Evolutionary conservation across 208 protist genomes (phyloP).

Genomic region (Borovskyia barvae): DNA sequence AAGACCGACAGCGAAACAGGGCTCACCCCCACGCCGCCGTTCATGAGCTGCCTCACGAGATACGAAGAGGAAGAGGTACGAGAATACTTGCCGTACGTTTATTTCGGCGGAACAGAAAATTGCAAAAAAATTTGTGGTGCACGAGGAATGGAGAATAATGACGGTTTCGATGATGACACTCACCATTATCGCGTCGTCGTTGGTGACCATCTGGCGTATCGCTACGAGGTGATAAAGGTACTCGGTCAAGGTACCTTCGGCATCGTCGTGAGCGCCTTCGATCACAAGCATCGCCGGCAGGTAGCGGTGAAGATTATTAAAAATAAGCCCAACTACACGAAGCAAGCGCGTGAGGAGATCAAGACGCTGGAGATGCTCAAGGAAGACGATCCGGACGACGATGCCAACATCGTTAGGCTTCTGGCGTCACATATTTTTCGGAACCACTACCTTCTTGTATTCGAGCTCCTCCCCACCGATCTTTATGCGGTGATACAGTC

Average conservation of each 20-base stretch:
- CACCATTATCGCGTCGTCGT: slow-evolving; percentile 90
- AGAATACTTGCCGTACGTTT: slow-evolving; percentile 58
- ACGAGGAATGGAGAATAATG: slow-evolving; percentile 45
- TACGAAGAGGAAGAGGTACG: slow-evolving; percentile 74
- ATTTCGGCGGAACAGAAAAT: slow-evolving; percentile 56
- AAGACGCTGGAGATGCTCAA: slow-evolving; percentile 67
- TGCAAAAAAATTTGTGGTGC: slow-evolving; percentile 58
- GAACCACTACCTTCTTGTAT: slow-evolving; percentile 76
- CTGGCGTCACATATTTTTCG: slow-evolving; percentile 64
- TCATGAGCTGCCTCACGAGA: slow-evolving; percentile 39
- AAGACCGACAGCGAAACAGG: slow-evolving; percentile 8
- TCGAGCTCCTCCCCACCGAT: slow-evolving; percentile 71
- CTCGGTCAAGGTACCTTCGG: slow-evolving; percentile 90
- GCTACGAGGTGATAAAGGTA: slow-evolving; percentile 82
- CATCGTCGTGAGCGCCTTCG: slow-evolving; percentile 78
- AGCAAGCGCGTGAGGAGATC: slow-evolving; percentile 86
- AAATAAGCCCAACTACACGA: slow-evolving; percentile 73
- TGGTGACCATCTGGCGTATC: slow-evolving; percentile 94
- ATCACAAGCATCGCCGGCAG: slow-evolving; percentile 48
- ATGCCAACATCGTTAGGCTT: slow-evolving; percentile 67
- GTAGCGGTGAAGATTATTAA: slow-evolving; percentile 90
- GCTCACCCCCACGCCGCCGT: slow-evolving; percentile 19
- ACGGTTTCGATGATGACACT: slow-evolving; percentile 94
- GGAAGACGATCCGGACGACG: slow-evolving; percentile 54
- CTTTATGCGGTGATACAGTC: slow-evolving; percentile 69